These are phyloP conservation scores for Aspergillus chevalieri DNA, from an alignment of 2,329 filamentous ascomycete genomes.

Conservation along the genomic window DNA sequence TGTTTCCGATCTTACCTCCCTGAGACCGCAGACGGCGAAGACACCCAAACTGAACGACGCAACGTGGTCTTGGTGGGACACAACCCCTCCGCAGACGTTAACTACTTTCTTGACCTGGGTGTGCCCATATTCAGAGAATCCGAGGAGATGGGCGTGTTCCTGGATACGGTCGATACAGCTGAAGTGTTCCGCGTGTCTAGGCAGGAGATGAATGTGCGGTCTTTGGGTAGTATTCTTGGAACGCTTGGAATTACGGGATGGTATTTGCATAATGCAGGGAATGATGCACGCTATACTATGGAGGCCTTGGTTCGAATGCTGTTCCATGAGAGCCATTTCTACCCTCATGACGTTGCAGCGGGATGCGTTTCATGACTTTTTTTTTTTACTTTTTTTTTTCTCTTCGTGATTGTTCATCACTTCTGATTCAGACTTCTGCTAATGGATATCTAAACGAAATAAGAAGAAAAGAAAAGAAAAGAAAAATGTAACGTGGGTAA, in stretches of 20 bases:
- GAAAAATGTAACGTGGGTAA: no score
- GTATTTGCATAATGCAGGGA: slow-evolving; percentile 79
- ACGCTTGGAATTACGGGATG: slow-evolving; percentile 58
- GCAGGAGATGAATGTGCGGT: slow-evolving; percentile 47
- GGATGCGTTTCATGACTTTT: no score
- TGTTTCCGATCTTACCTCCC: slow-evolving; percentile 50
- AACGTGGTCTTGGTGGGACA: slow-evolving; percentile 76
- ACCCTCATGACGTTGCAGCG: no score
- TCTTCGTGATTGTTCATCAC: no score
- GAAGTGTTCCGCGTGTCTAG: slow-evolving; percentile 61
- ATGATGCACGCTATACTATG: slow-evolving; percentile 76
- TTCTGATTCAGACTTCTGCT: no score
- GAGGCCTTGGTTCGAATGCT: slow-evolving; percentile 55
- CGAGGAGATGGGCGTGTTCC: slow-evolving; percentile 37
- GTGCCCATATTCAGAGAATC: slow-evolving; percentile 43
- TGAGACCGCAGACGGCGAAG: slow-evolving; percentile 2
- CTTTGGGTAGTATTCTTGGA: slow-evolving; percentile 56
- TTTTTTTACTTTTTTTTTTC: no score
- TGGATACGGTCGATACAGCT: slow-evolving; percentile 67
- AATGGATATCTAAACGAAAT: no score
- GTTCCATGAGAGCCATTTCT: neutral
- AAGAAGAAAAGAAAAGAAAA: no score
- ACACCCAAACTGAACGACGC: slow-evolving; percentile 28
- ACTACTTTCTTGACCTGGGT: slow-evolving; percentile 60
- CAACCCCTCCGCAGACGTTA: slow-evolving; percentile 61